Evolutionary conservation across 2,329 filamentous ascomycete genomes (phyloP).

Genomic region (Fusarium sp.): DNA sequence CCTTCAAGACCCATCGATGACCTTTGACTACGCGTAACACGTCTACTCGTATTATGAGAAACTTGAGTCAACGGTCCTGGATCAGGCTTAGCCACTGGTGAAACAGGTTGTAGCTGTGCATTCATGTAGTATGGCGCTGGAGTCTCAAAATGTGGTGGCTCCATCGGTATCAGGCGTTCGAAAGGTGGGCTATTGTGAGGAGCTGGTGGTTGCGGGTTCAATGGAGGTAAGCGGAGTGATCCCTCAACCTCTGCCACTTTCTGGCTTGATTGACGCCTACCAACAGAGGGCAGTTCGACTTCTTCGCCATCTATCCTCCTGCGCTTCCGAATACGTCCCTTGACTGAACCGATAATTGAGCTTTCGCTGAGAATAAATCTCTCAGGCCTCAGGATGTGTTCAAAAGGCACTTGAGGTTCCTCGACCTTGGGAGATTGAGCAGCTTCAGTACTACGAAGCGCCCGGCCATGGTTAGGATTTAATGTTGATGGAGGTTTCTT

Average conservation of each 20-base stretch:
- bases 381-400: conserved; percentile 14
- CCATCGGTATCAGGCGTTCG: conserved; percentile 46
- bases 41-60: conserved; percentile 50
- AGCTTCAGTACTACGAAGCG: conserved; percentile 41
- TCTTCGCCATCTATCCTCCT: conserved; percentile 60
- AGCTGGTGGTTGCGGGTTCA: conserved; percentile 44
- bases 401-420: neutral
- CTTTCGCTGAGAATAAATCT: conserved; percentile 35
- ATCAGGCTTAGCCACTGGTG: conserved; percentile 17
- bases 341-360: conserved; percentile 66
- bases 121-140: conserved; percentile 28
- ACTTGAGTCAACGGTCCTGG: conserved; percentile 47
- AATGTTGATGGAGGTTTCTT: conserved; percentile 51
- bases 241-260: conserved; percentile 32
- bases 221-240: conserved; percentile 47
- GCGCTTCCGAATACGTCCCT: conserved; percentile 61
- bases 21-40: conserved; percentile 34
- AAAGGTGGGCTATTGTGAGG: conserved; percentile 27
- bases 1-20: conserved; percentile 9
- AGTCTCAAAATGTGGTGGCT: conserved; percentile 41
- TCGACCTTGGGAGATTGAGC: neutral
- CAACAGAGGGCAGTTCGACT: conserved; percentile 44
- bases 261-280: conserved; percentile 34
- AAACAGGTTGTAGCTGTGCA: conserved; percentile 40
- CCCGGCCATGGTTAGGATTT: conserved; percentile 54